Evolutionary conservation across 2,329 filamentous ascomycete species (phyloP).

Genomic region (Leptographium wingfieldii): DNA sequence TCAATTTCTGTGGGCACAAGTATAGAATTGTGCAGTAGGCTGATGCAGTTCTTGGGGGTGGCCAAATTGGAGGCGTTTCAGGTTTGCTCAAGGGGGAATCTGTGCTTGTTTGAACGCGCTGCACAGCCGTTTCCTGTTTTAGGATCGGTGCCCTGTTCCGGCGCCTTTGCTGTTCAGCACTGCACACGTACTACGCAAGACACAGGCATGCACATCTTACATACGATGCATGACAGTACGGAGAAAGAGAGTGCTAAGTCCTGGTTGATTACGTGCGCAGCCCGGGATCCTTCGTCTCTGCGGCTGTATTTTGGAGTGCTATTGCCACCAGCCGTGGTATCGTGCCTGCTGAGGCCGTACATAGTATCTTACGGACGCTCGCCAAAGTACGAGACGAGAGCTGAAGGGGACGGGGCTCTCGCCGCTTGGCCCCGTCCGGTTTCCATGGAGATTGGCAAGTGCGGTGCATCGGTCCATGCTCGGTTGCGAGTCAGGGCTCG

Average conservation of each 20-base stretch:
- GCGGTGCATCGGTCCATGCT: background rate
- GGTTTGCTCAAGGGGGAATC: background rate
- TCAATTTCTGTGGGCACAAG: background rate
- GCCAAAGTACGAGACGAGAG: background rate
- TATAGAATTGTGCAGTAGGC: background rate
- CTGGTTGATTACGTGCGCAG: too few species aligned
- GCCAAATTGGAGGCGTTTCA: conserved; percentile 2
- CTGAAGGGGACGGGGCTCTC: background rate
- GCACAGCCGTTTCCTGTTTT: background rate
- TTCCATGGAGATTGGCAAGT: background rate
- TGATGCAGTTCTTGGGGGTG: conserved; percentile 1
- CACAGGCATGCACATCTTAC: too few species aligned
- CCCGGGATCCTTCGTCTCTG: too few species aligned
- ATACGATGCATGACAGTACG: too few species aligned
- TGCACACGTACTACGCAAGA: too few species aligned
- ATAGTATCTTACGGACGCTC: too few species aligned
- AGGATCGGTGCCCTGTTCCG: background rate
- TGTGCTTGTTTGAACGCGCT: background rate
- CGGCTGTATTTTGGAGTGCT: too few species aligned
- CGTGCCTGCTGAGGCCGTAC: too few species aligned
- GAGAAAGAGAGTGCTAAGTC: too few species aligned
- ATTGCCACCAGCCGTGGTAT: too few species aligned
- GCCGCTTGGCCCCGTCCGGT: background rate
- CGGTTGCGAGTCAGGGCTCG: too few species aligned
- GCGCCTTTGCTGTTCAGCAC: too few species aligned